These are phyloP conservation scores for Cutaneotrichosporon daszewskae DNA, from an alignment of 1,284 basidiomycete species.

Conservation along the genomic window DNA sequence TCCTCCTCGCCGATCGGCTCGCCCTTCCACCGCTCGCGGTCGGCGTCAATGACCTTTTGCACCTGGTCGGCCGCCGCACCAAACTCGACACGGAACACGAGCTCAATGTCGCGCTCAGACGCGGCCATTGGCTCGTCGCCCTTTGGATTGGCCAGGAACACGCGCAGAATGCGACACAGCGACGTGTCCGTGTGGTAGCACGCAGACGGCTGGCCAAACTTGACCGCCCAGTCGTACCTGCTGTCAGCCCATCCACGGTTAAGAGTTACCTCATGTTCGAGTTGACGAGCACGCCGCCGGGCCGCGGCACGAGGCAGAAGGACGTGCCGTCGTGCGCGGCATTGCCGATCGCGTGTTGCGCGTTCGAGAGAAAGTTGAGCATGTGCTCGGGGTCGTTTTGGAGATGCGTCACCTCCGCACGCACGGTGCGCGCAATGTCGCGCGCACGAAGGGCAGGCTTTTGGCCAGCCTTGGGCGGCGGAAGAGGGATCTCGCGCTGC, in stretches of 20 bases:
- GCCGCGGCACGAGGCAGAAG: constrained; percentile 17
- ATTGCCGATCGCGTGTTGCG: constrained; percentile 9
- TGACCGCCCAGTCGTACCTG: constrained; percentile 27
- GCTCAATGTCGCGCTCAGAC: constrained; percentile 11
- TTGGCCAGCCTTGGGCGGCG: neutral
- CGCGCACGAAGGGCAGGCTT: constrained; percentile 5
- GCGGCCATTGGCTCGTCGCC: neutral
- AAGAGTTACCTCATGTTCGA: constrained; percentile 23
- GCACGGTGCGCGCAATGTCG: constrained; percentile 11
- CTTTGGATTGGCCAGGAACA: constrained; percentile 24
- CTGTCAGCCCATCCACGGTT: neutral
- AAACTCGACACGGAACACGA: constrained; percentile 12
- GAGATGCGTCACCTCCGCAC: constrained; percentile 12
- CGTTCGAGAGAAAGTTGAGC: constrained; percentile 17
- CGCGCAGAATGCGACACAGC: constrained; percentile 18
- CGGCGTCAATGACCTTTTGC: constrained; percentile 11
- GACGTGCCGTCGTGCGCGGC: constrained; percentile 14
- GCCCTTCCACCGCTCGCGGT: constrained; percentile 10
- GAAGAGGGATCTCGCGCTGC: constrained; percentile 21
- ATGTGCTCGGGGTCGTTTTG: constrained; percentile 12
- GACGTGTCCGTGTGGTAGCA: constrained; percentile 22
- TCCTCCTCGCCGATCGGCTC: constrained; percentile 3
- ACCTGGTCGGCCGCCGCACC: constrained; percentile 10
- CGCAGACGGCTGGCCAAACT: constrained; percentile 17
- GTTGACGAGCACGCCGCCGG: constrained; percentile 21